phyloP scores from a whole-genome alignment of 768 basidiomycete genomes.

The Boletus fagicola region DNA sequence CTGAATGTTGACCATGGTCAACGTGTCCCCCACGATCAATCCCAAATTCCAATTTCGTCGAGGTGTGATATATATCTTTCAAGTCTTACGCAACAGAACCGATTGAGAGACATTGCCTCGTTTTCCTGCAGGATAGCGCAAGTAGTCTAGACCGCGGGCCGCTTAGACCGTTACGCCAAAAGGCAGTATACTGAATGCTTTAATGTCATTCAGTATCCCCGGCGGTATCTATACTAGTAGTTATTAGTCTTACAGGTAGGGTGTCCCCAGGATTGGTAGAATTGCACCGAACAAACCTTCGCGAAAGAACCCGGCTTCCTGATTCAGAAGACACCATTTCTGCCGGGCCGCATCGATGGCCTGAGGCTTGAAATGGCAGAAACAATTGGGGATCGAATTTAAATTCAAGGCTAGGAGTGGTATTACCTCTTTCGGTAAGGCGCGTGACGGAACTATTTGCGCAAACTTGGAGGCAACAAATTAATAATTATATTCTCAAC shows the following conservation, averaged over 20 bases:
- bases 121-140: background rate
- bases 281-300: too few relatives aligned
- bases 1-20: background rate
- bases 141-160: too few relatives aligned
- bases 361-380: too few relatives aligned
- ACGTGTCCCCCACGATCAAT: background rate
- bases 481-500: too few relatives aligned
- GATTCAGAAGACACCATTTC: background rate
- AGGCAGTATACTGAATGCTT: too few relatives aligned
- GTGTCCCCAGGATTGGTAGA: background rate
- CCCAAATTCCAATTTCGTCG: background rate
- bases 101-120: background rate
- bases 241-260: too few relatives aligned
- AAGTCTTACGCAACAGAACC: background rate
- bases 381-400: too few relatives aligned
- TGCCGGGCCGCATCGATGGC: too few relatives aligned
- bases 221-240: too few relatives aligned
- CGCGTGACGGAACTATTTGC: background rate
- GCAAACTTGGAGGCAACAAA: background rate
- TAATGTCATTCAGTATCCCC: too few relatives aligned
- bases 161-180: too few relatives aligned
- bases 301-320: too few relatives aligned
- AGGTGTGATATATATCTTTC: background rate
- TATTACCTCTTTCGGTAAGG: constrained; percentile 13
- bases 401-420: background rate